Conservation (phyloP, 148 eudicot genomes). For the Oxyria digyna region DNA sequence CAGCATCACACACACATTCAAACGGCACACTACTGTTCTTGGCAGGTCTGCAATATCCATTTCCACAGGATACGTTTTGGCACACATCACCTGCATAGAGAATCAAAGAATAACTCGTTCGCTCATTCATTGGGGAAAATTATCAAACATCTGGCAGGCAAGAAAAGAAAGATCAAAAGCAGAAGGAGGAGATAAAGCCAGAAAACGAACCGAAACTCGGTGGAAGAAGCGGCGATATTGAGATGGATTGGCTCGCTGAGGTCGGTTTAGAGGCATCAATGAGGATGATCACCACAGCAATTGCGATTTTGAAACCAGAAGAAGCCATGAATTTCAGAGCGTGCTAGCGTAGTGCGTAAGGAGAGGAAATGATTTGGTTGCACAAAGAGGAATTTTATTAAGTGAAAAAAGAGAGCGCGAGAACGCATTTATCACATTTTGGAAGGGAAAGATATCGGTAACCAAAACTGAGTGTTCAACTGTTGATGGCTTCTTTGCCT, state of each 20-base stretch:
- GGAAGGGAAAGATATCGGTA: neutral
- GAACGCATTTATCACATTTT: neutral
- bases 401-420: neutral
- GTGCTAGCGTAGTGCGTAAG: neutral
- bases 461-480: neutral
- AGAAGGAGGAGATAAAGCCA: neutral
- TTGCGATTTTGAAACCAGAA: neutral
- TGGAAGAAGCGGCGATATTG: neutral
- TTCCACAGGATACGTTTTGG: constrained; percentile 51
- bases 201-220: neutral
- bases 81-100: constrained; percentile 32
- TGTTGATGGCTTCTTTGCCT: neutral
- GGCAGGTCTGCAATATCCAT: constrained; percentile 45
- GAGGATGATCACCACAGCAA: neutral
- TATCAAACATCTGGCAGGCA: neutral
- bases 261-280: neutral
- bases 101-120: neutral
- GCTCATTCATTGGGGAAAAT: neutral
- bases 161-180: neutral
- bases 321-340: neutral
- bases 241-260: neutral
- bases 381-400: neutral
- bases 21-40: constrained; percentile 20
- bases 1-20: constrained; percentile 55
- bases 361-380: neutral